Evolutionary conservation across 306 rosid species (phyloP).

Genomic region (barrel medic (Medicago truncatula)): DNA sequence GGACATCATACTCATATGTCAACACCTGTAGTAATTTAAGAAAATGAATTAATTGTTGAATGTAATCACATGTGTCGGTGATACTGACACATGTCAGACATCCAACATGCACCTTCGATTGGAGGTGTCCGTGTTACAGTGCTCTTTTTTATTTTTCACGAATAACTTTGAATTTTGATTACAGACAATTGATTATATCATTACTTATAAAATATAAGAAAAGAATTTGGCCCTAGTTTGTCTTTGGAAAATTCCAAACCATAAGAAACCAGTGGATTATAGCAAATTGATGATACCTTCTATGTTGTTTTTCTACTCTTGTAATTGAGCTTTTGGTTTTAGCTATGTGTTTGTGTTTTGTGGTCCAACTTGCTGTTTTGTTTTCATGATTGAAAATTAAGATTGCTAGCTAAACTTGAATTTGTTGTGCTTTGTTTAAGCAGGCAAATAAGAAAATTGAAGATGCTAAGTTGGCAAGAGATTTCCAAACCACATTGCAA

Average conservation of each 20-base stretch:
- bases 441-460: slow-evolving; percentile 69
- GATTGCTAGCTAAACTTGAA: slow-evolving; percentile 1
- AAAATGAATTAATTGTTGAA: no score
- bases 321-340: slow-evolving; percentile 26
- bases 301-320: not conserved
- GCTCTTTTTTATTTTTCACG: slow-evolving; percentile 22
- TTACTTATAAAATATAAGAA: not conserved
- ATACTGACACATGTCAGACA: no score
- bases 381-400: slow-evolving; percentile 18
- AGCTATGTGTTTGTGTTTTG: not conserved
- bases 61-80: no score
- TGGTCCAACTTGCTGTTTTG: not conserved
- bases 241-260: not conserved
- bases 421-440: slow-evolving; percentile 16
- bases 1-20: no score
- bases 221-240: not conserved
- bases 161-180: slow-evolving; percentile 16
- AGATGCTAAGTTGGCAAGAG: slow-evolving; percentile 84
- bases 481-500: slow-evolving; percentile 76
- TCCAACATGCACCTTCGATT: no score
- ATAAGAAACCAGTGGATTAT: not conserved
- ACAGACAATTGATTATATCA: slow-evolving; percentile 17
- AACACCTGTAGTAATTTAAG: no score
- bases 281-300: not conserved
- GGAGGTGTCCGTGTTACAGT: no score